Conservation (phyloP, 257 asterid genomes). For the Nicotiana noctiflora region DNA sequence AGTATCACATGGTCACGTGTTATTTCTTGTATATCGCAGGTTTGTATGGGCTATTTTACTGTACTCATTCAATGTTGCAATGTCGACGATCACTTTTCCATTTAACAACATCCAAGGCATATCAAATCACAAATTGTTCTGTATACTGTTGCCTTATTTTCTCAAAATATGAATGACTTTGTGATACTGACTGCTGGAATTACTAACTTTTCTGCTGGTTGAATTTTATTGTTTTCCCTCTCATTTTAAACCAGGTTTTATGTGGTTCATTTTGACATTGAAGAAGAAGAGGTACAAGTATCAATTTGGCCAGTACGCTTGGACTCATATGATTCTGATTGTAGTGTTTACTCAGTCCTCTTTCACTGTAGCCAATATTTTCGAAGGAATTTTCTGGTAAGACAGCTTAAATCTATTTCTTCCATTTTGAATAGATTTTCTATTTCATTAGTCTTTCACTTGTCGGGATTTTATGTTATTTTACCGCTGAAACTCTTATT, state of each 20-base stretch:
- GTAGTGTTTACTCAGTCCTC: constrained; percentile 72
- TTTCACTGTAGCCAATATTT: constrained; percentile 75
- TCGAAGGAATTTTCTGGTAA: constrained; percentile 85
- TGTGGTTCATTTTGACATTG: constrained; percentile 85
- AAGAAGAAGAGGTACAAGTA: constrained; percentile 90
- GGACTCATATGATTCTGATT: constrained; percentile 84
- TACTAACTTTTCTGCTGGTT: neutral
- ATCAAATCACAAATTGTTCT: neutral
- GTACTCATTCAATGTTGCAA: neutral
- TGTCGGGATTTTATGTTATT: neutral
- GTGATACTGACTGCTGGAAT: constrained; percentile 2
- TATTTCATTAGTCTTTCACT: neutral
- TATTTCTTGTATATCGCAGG: constrained; percentile 82
- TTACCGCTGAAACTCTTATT: neutral
- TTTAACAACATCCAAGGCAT: neutral
- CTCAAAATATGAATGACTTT: neutral
- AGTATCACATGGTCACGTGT: constrained; percentile 92
- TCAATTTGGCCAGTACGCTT: constrained; percentile 86
- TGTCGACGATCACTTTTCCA: neutral
- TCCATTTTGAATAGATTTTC: neutral
- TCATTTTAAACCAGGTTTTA: constrained; percentile 48
- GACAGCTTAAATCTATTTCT: neutral
- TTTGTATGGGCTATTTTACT: constrained; percentile 21
- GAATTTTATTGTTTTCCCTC: constrained; percentile 1
- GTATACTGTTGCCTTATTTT: neutral